Percentiles rank a stretch among this genome's conserved stretches.
These are phyloP conservation scores for Xanthoconium separans DNA, from an alignment of 1,284 basidiomycete species.

Conservation along the genomic window DNA sequence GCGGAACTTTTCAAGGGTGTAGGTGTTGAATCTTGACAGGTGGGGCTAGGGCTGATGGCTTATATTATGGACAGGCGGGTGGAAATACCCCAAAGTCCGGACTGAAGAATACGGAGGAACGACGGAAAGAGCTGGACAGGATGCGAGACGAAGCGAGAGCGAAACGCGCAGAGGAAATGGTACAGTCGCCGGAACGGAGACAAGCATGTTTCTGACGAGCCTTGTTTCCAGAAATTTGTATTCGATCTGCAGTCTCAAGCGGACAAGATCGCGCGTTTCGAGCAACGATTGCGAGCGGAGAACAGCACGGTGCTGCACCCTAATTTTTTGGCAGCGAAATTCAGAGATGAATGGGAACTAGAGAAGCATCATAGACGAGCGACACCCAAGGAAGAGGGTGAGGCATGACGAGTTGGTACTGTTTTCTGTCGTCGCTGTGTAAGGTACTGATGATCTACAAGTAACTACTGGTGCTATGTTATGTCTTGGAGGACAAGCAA, in stretches of 20 bases:
- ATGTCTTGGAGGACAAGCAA: constrained; percentile 29
- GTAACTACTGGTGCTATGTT: constrained; percentile 10
- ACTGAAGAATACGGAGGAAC: constrained; percentile 66
- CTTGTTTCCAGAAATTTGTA: constrained; percentile 44
- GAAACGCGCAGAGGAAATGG: constrained; percentile 55
- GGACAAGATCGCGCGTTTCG: constrained; percentile 67
- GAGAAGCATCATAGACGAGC: constrained; percentile 29
- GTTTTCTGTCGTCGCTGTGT: constrained; percentile 1
- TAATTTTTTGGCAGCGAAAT: constrained; percentile 63
- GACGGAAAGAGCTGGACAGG: constrained; percentile 63
- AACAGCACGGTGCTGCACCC: constrained; percentile 60
- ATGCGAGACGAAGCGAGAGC: constrained; percentile 70
- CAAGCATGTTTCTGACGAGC: constrained; percentile 6
- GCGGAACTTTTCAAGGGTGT: constrained; percentile 66
- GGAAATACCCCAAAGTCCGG: constrained; percentile 57
- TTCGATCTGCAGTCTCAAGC: constrained; percentile 71
- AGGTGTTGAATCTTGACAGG: constrained; percentile 24
- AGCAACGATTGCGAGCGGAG: constrained; percentile 50
- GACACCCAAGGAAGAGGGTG: constrained; percentile 30
- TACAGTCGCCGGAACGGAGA: constrained; percentile 31
- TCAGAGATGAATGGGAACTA: constrained; percentile 47
- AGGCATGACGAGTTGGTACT: constrained; percentile 23
- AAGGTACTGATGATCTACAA: constrained; percentile 19
- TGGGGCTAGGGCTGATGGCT: not conserved
- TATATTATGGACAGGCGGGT: constrained; percentile 36